phyloP scores from a whole-genome alignment of 2,329 filamentous ascomycete genomes.

The Tolypocladium ovalisporum region DNA sequence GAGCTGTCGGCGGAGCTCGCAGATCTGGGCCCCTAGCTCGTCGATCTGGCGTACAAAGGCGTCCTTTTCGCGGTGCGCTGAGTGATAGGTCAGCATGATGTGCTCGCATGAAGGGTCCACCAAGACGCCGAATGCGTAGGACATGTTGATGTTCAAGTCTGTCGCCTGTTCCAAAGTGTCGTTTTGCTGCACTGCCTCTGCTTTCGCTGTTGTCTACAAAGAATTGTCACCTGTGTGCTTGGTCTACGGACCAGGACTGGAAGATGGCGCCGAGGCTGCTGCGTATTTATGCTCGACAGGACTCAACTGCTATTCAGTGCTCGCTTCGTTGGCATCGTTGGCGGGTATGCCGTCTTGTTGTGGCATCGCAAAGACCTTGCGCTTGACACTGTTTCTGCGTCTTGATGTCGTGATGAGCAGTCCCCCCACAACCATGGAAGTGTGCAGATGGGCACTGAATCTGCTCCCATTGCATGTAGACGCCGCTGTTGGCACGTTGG shows the following conservation, averaged over 20 bases:
- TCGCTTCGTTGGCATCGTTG: background rate
- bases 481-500: background rate
- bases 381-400: background rate
- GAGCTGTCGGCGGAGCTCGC: background rate
- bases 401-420: background rate
- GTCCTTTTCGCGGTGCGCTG: background rate
- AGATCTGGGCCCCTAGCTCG: background rate
- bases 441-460: background rate
- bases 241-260: background rate
- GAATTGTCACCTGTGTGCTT: background rate
- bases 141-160: background rate
- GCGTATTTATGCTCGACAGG: background rate
- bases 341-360: background rate
- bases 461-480: background rate
- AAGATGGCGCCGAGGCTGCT: background rate
- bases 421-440: background rate
- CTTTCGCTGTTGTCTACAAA: background rate
- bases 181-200: background rate
- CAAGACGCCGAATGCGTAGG: background rate
- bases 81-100: background rate
- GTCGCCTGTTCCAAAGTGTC: background rate
- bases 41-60: conserved; percentile 2
- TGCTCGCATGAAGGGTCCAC: background rate
- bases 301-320: background rate
- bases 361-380: background rate